These are phyloP conservation scores for Gastrodia elata DNA, from an alignment of 106 monocot genomes.

Conservation along the genomic window DNA sequence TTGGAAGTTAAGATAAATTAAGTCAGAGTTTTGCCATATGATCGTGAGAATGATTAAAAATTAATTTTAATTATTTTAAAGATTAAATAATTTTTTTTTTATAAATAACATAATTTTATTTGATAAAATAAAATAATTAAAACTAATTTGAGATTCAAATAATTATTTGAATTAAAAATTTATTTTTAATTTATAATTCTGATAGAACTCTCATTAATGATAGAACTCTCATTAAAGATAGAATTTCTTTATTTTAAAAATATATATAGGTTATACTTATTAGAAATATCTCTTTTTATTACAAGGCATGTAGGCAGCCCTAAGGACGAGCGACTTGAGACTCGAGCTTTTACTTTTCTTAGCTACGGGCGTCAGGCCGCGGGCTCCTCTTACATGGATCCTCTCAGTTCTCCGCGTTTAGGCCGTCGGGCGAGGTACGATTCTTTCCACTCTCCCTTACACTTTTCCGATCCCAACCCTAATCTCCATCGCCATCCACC, in stretches of 20 bases:
- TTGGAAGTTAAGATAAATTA: too few species aligned
- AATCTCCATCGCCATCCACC: conserved; percentile 1
- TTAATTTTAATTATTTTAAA: too few species aligned
- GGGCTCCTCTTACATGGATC: conserved; percentile 2
- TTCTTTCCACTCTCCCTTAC: background rate
- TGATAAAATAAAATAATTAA: too few species aligned
- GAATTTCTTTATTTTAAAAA: too few species aligned
- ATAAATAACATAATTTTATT: too few species aligned
- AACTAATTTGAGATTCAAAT: background rate
- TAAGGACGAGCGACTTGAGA: background rate
- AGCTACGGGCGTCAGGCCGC: background rate
- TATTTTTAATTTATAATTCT: too few species aligned
- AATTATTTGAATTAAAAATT: background rate
- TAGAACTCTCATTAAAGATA: background rate
- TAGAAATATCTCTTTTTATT: background rate
- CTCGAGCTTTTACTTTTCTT: background rate
- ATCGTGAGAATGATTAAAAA: too few species aligned
- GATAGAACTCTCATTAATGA: background rate
- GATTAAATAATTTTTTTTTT: too few species aligned
- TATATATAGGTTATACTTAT: too few species aligned
- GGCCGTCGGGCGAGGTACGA: conserved; percentile 23
- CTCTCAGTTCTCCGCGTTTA: background rate
- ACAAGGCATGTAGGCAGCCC: background rate
- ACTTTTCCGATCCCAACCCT: conserved; percentile 2
- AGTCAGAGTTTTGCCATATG: too few species aligned